Percentiles rank a stretch among this genome's conserved stretches.
These are phyloP conservation scores for Vigna trinervia DNA, from an alignment of 306 rosid genomes.

Conservation along the genomic window DNA sequence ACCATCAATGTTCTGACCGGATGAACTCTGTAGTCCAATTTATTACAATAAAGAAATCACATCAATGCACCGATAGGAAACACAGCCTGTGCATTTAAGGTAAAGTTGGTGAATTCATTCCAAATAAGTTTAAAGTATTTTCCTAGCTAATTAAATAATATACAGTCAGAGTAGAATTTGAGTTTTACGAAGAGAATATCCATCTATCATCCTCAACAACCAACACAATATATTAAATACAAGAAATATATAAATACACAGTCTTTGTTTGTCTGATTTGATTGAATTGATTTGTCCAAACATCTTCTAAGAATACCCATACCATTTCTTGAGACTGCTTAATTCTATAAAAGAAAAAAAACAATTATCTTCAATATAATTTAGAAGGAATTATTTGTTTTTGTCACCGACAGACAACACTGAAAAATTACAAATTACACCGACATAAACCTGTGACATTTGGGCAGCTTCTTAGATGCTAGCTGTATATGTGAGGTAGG, in stretches of 20 bases:
- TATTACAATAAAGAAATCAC: conserved; percentile 50
- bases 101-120: conserved; percentile 37
- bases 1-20: conserved; percentile 42
- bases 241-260: background rate
- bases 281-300: background rate
- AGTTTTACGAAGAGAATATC: conserved; percentile 22
- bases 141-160: background rate
- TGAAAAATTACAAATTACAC: too few relatives aligned
- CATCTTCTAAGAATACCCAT: background rate
- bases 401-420: too few relatives aligned
- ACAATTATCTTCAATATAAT: too few relatives aligned
- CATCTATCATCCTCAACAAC: background rate
- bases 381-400: too few relatives aligned
- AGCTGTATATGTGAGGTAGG: background rate
- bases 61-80: conserved; percentile 45
- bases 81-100: conserved; percentile 41
- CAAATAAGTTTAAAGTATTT: conserved; percentile 1
- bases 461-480: background rate
- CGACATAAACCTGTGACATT: background rate
- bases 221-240: background rate
- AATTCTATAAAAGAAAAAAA: too few relatives aligned
- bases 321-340: too few relatives aligned
- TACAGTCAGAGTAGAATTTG: conserved; percentile 14
- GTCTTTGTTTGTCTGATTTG: too few relatives aligned
- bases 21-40: conserved; percentile 42